Conservation (phyloP, 2,329 filamentous ascomycete species). For the Lanzia echinophila region DNA sequence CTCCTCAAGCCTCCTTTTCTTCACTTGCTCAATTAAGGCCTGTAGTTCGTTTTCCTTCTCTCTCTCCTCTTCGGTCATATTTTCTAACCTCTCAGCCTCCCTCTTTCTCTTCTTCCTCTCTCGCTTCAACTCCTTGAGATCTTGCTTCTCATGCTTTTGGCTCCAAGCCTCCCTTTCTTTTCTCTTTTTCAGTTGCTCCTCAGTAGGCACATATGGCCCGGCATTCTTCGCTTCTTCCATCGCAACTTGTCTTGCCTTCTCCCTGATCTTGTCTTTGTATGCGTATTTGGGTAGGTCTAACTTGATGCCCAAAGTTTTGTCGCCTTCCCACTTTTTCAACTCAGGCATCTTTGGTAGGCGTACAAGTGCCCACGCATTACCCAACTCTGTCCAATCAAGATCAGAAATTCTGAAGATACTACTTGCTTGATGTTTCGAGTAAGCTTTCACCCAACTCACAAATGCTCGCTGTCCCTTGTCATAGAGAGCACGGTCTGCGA, state of each 20-base stretch:
- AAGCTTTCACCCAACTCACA: constrained; percentile 87
- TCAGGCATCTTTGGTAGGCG: constrained; percentile 93
- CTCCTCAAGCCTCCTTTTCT: constrained; percentile 39
- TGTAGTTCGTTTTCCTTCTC: constrained; percentile 56
- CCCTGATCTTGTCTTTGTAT: constrained; percentile 66
- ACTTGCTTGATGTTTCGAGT: constrained; percentile 82
- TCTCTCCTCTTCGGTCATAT: constrained; percentile 66
- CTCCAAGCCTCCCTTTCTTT: constrained; percentile 67
- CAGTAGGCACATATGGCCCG: constrained; percentile 31
- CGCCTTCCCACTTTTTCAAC: constrained; percentile 64
- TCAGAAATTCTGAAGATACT: constrained; percentile 83
- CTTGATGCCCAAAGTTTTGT: constrained; percentile 54
- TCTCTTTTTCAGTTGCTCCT: constrained; percentile 46
- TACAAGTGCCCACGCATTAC: constrained; percentile 77
- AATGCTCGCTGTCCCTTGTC: constrained; percentile 90
- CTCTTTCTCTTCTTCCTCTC: constrained; percentile 59
- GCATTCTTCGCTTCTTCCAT: constrained; percentile 44
- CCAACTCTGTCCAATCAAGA: constrained; percentile 79
- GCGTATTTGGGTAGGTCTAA: constrained; percentile 62
- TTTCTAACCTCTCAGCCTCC: constrained; percentile 55
- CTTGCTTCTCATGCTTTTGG: constrained; percentile 59
- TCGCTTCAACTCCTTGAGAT: constrained; percentile 51
- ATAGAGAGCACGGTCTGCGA: constrained; percentile 48
- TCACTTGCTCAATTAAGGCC: constrained; percentile 57
- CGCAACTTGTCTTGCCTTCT: constrained; percentile 55